A percentile compares a stretch with the other conserved stretches of the same genome.
Evolutionary conservation across 176 grass and related monocot species (phyloP).

Genomic region (Juncus effusus): DNA sequence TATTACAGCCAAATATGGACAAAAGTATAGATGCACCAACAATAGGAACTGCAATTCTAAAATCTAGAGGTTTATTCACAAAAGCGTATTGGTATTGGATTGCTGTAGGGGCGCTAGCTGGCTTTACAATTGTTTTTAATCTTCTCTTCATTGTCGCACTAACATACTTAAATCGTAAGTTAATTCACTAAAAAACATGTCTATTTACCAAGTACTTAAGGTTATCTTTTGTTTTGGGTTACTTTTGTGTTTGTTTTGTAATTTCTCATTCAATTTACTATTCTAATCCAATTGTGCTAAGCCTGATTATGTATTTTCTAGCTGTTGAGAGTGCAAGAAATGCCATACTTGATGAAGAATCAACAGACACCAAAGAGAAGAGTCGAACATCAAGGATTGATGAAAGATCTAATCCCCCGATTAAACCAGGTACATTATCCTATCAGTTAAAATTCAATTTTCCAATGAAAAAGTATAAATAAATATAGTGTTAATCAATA

Average conservation of each 20-base stretch:
- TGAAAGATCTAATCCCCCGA: too few relatives aligned
- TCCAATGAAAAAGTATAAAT: slow-evolving; percentile 15
- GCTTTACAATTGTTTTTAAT: slow-evolving; percentile 68
- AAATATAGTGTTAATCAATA: too few relatives aligned
- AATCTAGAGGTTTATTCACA: slow-evolving; percentile 72
- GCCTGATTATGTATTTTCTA: slow-evolving; percentile 31
- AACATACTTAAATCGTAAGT: slow-evolving; percentile 66
- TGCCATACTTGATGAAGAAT: slow-evolving; percentile 38
- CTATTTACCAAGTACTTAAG: neutral
- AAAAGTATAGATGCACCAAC: slow-evolving; percentile 47
- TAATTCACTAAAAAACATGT: neutral
- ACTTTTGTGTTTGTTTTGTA: neutral
- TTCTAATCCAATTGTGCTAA: neutral
- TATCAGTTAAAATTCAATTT: neutral
- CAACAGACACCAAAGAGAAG: slow-evolving; percentile 22
- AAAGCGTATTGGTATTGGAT: slow-evolving; percentile 66
- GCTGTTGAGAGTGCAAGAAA: slow-evolving; percentile 42
- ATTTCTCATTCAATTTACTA: neutral
- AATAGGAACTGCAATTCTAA: slow-evolving; percentile 66
- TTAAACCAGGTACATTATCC: slow-evolving; percentile 7
- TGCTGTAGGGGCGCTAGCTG: slow-evolving; percentile 58
- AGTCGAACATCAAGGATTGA: slow-evolving; percentile 25
- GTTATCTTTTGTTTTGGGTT: neutral
- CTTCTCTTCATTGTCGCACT: slow-evolving; percentile 54
- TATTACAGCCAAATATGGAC: slow-evolving; percentile 56